Conservation (phyloP, 805 yeast species). For the Candida silvatica region DNA sequence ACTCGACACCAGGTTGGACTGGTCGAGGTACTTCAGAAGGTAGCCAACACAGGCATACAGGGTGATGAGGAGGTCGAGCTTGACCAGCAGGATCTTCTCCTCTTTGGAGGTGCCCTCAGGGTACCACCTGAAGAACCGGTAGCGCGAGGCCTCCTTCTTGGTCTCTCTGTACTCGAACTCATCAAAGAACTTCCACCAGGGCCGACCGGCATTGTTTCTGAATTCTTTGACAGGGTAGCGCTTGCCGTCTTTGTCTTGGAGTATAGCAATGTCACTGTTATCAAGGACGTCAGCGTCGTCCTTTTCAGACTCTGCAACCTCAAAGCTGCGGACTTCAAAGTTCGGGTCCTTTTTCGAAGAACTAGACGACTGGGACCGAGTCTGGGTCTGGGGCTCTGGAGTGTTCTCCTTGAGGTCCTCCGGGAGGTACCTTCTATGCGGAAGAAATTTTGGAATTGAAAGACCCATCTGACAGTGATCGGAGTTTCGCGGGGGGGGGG, state of each 20-base stretch:
- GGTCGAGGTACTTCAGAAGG: constrained; percentile 23
- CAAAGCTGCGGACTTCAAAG: not conserved
- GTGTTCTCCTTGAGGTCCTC: constrained; percentile 4
- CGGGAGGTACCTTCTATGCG: constrained; percentile 9
- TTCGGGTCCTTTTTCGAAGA: no score
- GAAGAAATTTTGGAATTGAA: constrained; percentile 1
- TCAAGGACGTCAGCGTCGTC: not conserved
- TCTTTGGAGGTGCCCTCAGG: constrained; percentile 37
- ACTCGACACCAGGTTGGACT: constrained; percentile 52
- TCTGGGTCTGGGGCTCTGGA: not conserved
- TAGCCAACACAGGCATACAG: not conserved
- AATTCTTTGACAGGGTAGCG: constrained; percentile 24
- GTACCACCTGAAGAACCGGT: constrained; percentile 50
- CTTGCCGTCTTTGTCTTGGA: constrained; percentile 3
- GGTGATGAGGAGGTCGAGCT: constrained; percentile 47
- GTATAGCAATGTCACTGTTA: not conserved
- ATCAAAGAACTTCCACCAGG: constrained; percentile 50
- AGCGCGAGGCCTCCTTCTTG: constrained; percentile 20
- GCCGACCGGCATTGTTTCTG: constrained; percentile 44
- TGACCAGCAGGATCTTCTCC: constrained; percentile 36
- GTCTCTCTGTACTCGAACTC: constrained; percentile 53
- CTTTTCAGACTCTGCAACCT: not conserved
- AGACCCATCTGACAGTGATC: no score
- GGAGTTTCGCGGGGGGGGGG: no score
- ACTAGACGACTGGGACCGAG: no score